Base-by-base conservation (phyloP, 2,329 filamentous ascomycete species). In the Acarospora socialis region DNA sequence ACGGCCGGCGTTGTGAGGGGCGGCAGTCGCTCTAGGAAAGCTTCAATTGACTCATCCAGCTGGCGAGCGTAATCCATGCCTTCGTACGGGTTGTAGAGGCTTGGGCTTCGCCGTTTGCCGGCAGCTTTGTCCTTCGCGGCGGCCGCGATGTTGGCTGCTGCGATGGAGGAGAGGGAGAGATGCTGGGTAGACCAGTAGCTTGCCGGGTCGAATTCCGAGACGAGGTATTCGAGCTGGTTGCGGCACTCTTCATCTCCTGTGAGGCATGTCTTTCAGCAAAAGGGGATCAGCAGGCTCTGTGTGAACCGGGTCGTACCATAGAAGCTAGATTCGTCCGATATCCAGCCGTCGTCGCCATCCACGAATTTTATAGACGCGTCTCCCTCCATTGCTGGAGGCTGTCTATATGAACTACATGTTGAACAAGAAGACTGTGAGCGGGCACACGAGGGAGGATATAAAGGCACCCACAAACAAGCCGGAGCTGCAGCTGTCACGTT, bases 21-120 rank as follows among this genome's bases (percentile, higher is more conserved):
- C 0, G 77, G 77, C 0, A 86, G 60, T 6, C 81, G 72, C 6
- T 56, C 37, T 2, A 90, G 54, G 44, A 92, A 92, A 1, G 67
- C 64, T 5, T 68, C 53, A 1, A 79, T 55, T 0, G 66, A 67
- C 48, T 86, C 80, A 1, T 58, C 58, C 17, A 75, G 60, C 49
- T 78, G 77, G 60, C 76, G 73, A 16, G 68, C 73, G 39, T 46
- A 51, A 1, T 51, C 32, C 1, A 62, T 36, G 20, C 67, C 70
- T 35, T 70, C 62, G 42, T 73, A 73, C 2, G 65, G 64, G 46
- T 81, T 80, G 53, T 71, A 63, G 8, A 27, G 30, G 14, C 28
- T 21, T 5, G 13, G 19, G 16, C 31, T 16, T 37, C 23, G n/a
- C 7, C 10, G 21, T 10, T 4, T 16, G 13, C 10, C 19, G 10